Conservation (phyloP, 345 rosid species). For the Geranium rotundifolium region DNA sequence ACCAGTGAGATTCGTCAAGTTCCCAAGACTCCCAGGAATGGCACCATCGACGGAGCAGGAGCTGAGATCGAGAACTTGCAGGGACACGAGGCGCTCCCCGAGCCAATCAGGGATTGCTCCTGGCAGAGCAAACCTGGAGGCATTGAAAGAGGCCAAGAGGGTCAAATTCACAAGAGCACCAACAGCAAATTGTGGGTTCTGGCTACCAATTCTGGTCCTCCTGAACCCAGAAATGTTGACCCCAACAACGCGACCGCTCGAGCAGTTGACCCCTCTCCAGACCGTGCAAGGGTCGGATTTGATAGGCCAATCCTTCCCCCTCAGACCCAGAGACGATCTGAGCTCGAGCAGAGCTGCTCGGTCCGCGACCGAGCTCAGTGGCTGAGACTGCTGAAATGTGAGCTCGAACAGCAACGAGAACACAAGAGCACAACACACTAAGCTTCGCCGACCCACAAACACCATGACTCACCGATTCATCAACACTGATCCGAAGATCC, state of each 20-base stretch:
- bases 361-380: slow-evolving; percentile 39
- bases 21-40: slow-evolving; percentile 59
- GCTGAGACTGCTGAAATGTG: slow-evolving; percentile 42
- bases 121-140: slow-evolving; percentile 65
- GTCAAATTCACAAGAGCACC: slow-evolving; percentile 67
- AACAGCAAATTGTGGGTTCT: slow-evolving; percentile 63
- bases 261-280: slow-evolving; percentile 69
- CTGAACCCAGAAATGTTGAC: slow-evolving; percentile 79
- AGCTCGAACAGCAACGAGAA: slow-evolving; percentile 27
- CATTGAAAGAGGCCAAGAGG: slow-evolving; percentile 52
- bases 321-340: slow-evolving; percentile 83
- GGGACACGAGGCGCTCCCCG: slow-evolving; percentile 38
- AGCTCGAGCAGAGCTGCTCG: slow-evolving; percentile 52
- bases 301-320: slow-evolving; percentile 81
- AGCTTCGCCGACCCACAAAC: neutral
- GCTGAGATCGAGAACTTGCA: slow-evolving; percentile 80
- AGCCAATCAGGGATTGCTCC: slow-evolving; percentile 76
- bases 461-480: neutral
- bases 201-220: slow-evolving; percentile 69
- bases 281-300: slow-evolving; percentile 64
- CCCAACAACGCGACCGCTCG: slow-evolving; percentile 48
- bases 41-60: slow-evolving; percentile 51
- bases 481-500: neutral
- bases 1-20: slow-evolving; percentile 47
- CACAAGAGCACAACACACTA: slow-evolving; percentile 14